These are phyloP conservation scores for Corymbia maculata DNA, from an alignment of 345 rosid species.

Conservation along the genomic window DNA sequence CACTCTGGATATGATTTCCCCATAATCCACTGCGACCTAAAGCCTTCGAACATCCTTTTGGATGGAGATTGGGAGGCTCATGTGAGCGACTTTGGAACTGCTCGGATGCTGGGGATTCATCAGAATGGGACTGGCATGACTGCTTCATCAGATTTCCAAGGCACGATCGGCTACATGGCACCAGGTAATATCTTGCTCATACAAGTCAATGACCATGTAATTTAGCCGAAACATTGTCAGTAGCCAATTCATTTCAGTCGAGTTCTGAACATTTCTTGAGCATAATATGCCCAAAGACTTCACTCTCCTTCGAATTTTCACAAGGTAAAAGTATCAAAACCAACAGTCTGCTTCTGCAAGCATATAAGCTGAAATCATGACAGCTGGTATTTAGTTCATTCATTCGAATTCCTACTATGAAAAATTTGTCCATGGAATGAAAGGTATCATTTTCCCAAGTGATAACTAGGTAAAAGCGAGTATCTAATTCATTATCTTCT, in stretches of 20 bases:
- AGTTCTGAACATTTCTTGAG: neutral
- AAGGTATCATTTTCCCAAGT: neutral
- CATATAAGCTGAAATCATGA: neutral
- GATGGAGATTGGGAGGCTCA: slow-evolving; percentile 56
- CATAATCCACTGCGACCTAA: slow-evolving; percentile 78
- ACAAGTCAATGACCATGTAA: neutral
- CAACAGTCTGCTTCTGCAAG: neutral
- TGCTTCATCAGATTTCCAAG: slow-evolving; percentile 56
- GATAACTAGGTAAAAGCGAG: neutral
- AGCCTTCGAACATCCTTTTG: slow-evolving; percentile 77
- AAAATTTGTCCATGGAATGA: neutral
- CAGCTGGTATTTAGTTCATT: neutral
- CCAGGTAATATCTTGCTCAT: slow-evolving; percentile 41
- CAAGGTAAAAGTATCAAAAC: neutral
- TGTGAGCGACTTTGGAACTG: slow-evolving; percentile 97
- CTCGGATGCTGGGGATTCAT: slow-evolving; percentile 60
- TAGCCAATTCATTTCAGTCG: neutral
- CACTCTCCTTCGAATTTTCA: neutral
- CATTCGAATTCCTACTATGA: neutral
- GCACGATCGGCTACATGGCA: slow-evolving; percentile 91
- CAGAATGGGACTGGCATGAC: slow-evolving; percentile 39
- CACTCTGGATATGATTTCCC: slow-evolving; percentile 72
- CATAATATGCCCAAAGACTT: neutral
- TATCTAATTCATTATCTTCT: neutral
- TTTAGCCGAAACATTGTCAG: neutral